Evolutionary conservation across 306 rosid species (phyloP), one percentile per base, ranked within the genome.

Genomic region (Quercus gilva): DNA sequence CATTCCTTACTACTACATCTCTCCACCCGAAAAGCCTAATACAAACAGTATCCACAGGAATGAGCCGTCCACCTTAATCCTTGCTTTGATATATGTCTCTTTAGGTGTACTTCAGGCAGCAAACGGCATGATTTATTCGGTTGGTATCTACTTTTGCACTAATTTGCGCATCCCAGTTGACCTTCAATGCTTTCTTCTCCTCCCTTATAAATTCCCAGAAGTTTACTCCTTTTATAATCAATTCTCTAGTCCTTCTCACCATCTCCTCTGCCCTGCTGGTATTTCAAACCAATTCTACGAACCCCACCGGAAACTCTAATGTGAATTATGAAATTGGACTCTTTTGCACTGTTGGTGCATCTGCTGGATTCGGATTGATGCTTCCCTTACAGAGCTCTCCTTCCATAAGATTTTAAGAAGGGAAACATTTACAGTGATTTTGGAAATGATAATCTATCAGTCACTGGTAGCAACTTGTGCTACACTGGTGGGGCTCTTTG

Each of bases 61-160:
- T 41, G 49, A 41, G 49, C 49, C 49, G 12, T 41, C 49, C 11
- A 41, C 49, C 49, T 6, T 11, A 67, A 41, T 41, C 49, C 49
- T 7, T 41, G 71, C 76, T 13, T 71, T 78, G 10, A 14, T 71
- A n/a, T 71, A 58, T 71, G 69, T 78, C 33, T 43, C 71, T 37
- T 14, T 41, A 41, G 49, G 49, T 41, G 49, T 41, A 41, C 11
- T 41, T 41, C 12, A 41, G 11, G 76, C 71, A 28, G 80, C 80
- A 5, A 74, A 80, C 53, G 71, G 82, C 53, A 64, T 77, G 73
- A 69, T 78, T 73, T 80, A 67, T 64, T 85, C 89, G 11, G 55
- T 80, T 49, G 89, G 86, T 86, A 35, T 84, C 92, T 10, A 86
- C 90, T 21, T 84, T 41, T 64, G 58, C 90, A 5, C 88, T 88